Percentiles rank a stretch among this genome's conserved stretches.
Evolutionary conservation across 2,329 filamentous ascomycete genomes (phyloP).

Genomic region (Alternaria triticina): DNA sequence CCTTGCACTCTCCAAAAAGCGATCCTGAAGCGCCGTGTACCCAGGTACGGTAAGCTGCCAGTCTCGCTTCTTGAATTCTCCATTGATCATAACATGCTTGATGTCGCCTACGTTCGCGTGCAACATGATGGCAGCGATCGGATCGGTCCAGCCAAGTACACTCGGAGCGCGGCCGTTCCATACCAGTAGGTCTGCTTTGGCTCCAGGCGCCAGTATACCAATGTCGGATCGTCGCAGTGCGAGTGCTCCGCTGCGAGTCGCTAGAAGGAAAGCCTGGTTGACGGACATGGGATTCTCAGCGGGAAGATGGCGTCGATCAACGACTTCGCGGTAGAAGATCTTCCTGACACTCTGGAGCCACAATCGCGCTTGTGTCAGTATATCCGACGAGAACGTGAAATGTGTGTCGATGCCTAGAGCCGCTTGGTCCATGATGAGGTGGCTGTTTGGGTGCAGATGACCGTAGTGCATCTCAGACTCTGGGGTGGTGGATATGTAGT

Average conservation of each 20-base stretch:
- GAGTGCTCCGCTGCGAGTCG: conserved; percentile 60
- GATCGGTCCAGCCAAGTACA: conserved; percentile 62
- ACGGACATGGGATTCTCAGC: conserved; percentile 59
- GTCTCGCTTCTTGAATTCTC: conserved; percentile 57
- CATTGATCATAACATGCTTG: conserved; percentile 58
- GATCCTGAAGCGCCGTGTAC: conserved; percentile 21
- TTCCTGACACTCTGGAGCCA: conserved; percentile 60
- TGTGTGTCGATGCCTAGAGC: conserved; percentile 63
- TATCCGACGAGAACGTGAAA: conserved; percentile 59
- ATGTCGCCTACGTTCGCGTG: conserved; percentile 63
- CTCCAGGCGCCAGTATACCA: conserved; percentile 57
- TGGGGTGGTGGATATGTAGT: conserved; percentile 64
- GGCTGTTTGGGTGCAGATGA: conserved; percentile 55
- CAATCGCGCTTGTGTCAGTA: conserved; percentile 56
- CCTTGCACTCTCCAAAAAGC: conserved; percentile 27
- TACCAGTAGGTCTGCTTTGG: conserved; percentile 62
- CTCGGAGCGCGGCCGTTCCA: conserved; percentile 59
- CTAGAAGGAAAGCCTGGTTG: conserved; percentile 62
- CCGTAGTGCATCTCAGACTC: conserved; percentile 67
- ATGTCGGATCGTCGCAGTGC: conserved; percentile 60
- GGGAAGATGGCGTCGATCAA: conserved; percentile 54
- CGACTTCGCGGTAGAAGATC: conserved; percentile 48
- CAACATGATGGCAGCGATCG: conserved; percentile 63
- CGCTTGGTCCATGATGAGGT: conserved; percentile 58
- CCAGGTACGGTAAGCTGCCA: conserved; percentile 42